Evolutionary conservation across 2,329 filamentous ascomycete genomes (phyloP).

Genomic region (Diatrype stigma): DNA sequence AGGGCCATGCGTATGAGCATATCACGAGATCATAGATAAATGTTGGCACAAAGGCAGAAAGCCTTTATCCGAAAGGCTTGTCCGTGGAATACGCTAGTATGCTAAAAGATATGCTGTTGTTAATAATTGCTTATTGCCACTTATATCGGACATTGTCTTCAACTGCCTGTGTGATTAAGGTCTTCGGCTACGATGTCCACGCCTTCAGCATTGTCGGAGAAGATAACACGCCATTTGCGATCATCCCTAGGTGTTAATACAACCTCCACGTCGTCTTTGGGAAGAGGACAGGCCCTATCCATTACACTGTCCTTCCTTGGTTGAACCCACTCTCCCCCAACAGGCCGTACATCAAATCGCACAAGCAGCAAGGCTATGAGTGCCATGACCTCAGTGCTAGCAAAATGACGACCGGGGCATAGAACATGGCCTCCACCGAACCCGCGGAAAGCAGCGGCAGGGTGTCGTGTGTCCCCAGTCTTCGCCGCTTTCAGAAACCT

Average conservation of each 20-base stretch:
- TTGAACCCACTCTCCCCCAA: no score
- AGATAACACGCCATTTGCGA: slow-evolving; percentile 9
- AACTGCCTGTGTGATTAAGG: no score
- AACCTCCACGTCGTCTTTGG: slow-evolving; percentile 6
- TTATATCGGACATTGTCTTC: no score
- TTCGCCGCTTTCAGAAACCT: slow-evolving; percentile 1
- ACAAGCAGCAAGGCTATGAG: not conserved
- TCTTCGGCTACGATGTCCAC: slow-evolving; percentile 11
- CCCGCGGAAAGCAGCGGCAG: not conserved
- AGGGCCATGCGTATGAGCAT: no score
- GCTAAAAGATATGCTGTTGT: no score
- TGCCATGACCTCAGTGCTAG: not conserved
- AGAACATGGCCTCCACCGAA: not conserved
- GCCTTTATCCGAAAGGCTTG: no score
- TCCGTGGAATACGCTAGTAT: no score
- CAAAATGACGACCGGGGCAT: slow-evolving; percentile 2
- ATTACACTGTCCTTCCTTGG: no score
- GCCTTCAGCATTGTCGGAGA: slow-evolving; percentile 6
- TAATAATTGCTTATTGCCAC: no score
- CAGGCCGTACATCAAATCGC: not conserved
- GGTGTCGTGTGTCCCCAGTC: not conserved
- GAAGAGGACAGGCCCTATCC: slow-evolving; percentile 10
- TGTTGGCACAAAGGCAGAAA: no score
- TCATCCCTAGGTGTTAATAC: slow-evolving; percentile 3
- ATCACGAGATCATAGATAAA: no score